Percentiles rank a stretch among this genome's conserved stretches.
These are phyloP conservation scores for Globisporangium ultimum DNA, from an alignment of 352 stramenopile genomes.

Conservation along the genomic window DNA sequence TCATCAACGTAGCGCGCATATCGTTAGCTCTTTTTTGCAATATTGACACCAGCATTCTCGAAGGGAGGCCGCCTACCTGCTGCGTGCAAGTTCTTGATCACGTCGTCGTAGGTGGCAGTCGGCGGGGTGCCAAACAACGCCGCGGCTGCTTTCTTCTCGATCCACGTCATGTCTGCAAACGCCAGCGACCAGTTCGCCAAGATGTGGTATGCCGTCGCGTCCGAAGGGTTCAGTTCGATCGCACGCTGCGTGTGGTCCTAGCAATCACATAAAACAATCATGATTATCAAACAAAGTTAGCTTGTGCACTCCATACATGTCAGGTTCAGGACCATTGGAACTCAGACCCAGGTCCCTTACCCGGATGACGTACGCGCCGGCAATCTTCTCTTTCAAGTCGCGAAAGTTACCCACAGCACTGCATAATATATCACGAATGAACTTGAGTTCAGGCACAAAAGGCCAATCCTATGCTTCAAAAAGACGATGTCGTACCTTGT, in stretches of 20 bases:
- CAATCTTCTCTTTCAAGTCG: constrained; percentile 69
- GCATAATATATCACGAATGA: neutral
- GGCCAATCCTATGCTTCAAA: no score
- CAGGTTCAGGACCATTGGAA: no score
- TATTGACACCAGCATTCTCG: no score
- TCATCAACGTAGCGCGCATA: neutral
- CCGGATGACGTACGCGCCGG: constrained; percentile 62
- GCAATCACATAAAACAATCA: no score
- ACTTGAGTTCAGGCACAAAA: neutral
- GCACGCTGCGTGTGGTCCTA: constrained; percentile 62
- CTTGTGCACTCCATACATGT: no score
- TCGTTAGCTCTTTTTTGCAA: no score
- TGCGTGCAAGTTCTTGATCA: constrained; percentile 43
- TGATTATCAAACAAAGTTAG: no score
- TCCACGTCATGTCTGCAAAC: constrained; percentile 78
- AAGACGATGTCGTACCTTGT: constrained; percentile 25
- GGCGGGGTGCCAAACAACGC: constrained; percentile 66
- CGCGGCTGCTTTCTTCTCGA: constrained; percentile 62
- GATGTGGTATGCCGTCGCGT: constrained; percentile 66
- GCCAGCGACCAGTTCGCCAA: constrained; percentile 74
- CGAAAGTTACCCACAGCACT: constrained; percentile 58
- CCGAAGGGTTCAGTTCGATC: constrained; percentile 65
- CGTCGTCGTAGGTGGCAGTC: constrained; percentile 62
- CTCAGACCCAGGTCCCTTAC: constrained; percentile 11
- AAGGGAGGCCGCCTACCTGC: constrained; percentile 27